Percentiles rank a stretch among this genome's conserved stretches.
Evolutionary conservation across 1,284 basidiomycete species (phyloP).

Genomic region (Boletellus sp.): DNA sequence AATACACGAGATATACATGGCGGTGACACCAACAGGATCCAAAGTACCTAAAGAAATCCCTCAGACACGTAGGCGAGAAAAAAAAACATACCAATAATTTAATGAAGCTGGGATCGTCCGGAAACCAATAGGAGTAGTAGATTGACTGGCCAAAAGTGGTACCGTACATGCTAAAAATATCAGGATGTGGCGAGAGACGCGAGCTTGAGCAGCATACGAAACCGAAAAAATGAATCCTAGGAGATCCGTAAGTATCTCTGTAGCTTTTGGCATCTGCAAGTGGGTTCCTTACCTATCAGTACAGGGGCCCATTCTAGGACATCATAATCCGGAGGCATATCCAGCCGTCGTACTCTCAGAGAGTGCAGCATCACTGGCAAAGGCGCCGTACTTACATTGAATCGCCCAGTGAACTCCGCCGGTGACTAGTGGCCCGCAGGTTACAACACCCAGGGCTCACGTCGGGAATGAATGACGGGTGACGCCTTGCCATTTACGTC

Average conservation of each 20-base stretch:
- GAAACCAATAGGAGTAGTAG: slow-evolving; percentile 13
- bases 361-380: neutral
- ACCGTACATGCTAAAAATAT: slow-evolving; percentile 10
- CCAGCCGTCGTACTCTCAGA: neutral
- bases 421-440: too few relatives aligned
- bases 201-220: slow-evolving; percentile 1
- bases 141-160: slow-evolving; percentile 8
- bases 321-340: neutral
- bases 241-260: too few relatives aligned
- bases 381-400: neutral
- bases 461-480: too few relatives aligned
- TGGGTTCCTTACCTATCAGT: slow-evolving; percentile 8
- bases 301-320: slow-evolving; percentile 4
- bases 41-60: neutral
- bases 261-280: neutral
- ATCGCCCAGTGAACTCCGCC: too few relatives aligned
- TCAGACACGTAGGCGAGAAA: neutral
- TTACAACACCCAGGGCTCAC: too few relatives aligned
- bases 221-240: slow-evolving; percentile 8
- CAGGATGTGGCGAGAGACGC: neutral
- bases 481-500: too few relatives aligned
- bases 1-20: neutral
- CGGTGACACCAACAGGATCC: slow-evolving; percentile 8
- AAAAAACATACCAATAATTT: slow-evolving; percentile 6
- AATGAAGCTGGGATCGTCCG: slow-evolving; percentile 3